A percentile compares a stretch with the other conserved stretches of the same genome.
These are phyloP conservation scores for Penicillium sp. DNA, from an alignment of 2,329 filamentous ascomycete genomes.

Conservation along the genomic window DNA sequence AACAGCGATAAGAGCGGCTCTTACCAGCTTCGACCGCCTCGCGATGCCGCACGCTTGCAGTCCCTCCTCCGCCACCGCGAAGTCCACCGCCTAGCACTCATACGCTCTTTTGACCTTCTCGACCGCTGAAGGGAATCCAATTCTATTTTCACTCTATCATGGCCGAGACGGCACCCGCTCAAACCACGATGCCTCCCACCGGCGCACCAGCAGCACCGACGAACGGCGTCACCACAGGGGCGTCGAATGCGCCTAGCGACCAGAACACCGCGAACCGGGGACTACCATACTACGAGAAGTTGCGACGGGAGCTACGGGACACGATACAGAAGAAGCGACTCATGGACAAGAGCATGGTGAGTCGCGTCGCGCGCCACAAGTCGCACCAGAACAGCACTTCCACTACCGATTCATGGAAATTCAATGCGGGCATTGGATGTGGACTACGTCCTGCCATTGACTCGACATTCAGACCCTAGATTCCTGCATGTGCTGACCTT, in stretches of 20 bases:
- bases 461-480: neutral
- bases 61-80: slow-evolving; percentile 1
- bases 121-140: neutral
- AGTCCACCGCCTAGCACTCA: no score
- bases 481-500: slow-evolving; percentile 19
- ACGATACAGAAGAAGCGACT: slow-evolving; percentile 69
- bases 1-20: slow-evolving; percentile 39
- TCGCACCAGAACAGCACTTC: neutral
- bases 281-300: slow-evolving; percentile 74
- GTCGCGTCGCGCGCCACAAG: slow-evolving; percentile 27
- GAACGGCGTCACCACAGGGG: slow-evolving; percentile 30
- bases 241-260: slow-evolving; percentile 34
- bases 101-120: neutral
- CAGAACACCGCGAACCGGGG: slow-evolving; percentile 48
- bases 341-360: slow-evolving; percentile 66
- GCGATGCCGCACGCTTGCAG: slow-evolving; percentile 17
- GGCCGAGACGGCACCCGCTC: slow-evolving; percentile 50
- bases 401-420: neutral
- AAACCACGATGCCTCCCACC: slow-evolving; percentile 30
- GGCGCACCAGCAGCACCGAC: slow-evolving; percentile 28
- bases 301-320: slow-evolving; percentile 70
- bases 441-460: neutral
- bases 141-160: slow-evolving; percentile 32
- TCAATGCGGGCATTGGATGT: neutral
- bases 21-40: slow-evolving; percentile 16